A percentile compares a stretch with the other conserved stretches of the same genome.
Evolutionary conservation across 495 filamentous ascomycete genomes (phyloP).

Genomic region (Cryomyces minteri): DNA sequence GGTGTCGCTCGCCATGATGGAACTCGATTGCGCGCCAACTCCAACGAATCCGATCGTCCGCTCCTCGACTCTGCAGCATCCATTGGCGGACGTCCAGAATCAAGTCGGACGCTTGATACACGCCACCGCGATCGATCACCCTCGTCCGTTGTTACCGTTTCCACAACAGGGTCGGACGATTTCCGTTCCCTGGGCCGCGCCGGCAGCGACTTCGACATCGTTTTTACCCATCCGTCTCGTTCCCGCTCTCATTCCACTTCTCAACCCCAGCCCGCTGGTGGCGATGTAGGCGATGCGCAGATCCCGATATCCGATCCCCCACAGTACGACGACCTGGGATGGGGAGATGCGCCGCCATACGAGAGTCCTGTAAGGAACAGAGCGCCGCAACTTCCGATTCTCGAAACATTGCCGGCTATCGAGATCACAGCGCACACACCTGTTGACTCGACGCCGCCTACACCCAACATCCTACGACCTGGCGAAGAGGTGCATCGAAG

Average conservation of each 20-base stretch:
- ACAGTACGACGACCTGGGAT: slow-evolving; percentile 4
- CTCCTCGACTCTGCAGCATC: slow-evolving; percentile 53
- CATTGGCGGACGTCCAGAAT: slow-evolving; percentile 21
- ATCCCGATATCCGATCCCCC: slow-evolving; percentile 5
- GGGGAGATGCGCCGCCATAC: slow-evolving; percentile 14
- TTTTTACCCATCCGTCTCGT: neutral
- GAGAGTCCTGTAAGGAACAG: slow-evolving; percentile 5
- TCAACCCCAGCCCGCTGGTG: neutral
- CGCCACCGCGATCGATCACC: slow-evolving; percentile 14
- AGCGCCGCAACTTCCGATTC: slow-evolving; percentile 3
- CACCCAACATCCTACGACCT: no score
- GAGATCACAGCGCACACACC: slow-evolving; percentile 7
- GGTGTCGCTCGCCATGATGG: slow-evolving; percentile 83
- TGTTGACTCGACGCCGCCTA: neutral
- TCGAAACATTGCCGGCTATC: slow-evolving; percentile 7
- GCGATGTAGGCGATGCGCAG: slow-evolving; percentile 2
- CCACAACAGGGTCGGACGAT: slow-evolving; percentile 8
- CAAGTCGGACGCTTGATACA: slow-evolving; percentile 4
- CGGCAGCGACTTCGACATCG: slow-evolving; percentile 10
- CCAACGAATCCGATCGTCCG: slow-evolving; percentile 59
- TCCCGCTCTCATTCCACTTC: neutral
- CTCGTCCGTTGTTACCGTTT: slow-evolving; percentile 12
- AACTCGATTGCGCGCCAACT: slow-evolving; percentile 64
- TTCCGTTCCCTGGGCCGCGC: slow-evolving; percentile 6
- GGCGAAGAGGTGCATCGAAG: no score